Conservation (phyloP, 306 rosid species). For the Crotalaria pallida region DNA sequence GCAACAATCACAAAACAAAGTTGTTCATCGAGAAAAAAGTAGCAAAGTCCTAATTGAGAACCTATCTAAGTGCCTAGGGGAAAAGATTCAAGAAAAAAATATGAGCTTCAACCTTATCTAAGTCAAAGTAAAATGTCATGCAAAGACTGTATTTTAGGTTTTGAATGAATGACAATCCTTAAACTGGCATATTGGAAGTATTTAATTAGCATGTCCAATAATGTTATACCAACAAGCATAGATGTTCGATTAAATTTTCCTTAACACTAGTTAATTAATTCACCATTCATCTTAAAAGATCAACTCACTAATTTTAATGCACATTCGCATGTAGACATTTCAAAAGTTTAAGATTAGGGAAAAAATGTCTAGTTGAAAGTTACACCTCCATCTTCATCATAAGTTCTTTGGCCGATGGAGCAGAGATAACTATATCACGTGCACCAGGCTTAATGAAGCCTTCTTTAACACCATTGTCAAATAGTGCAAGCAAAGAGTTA, state of each 20-base stretch:
- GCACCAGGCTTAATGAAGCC: conserved; percentile 89
- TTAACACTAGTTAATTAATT: conserved; percentile 3
- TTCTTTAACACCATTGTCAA: conserved; percentile 90
- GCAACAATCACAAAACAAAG: not conserved
- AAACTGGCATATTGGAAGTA: conserved; percentile 15
- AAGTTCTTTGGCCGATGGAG: conserved; percentile 84
- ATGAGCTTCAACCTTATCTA: conserved; percentile 4
- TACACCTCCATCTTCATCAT: conserved; percentile 77
- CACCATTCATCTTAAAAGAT: conserved; percentile 2
- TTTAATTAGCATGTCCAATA: not conserved
- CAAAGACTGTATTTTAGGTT: not conserved
- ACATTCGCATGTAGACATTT: not conserved
- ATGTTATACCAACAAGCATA: not conserved
- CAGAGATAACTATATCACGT: conserved; percentile 72
- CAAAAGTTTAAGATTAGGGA: not conserved
- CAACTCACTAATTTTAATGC: not conserved
- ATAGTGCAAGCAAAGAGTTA: conserved; percentile 76
- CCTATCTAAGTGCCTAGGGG: not conserved
- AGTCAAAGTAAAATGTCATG: conserved; percentile 5
- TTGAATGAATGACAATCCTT: conserved; percentile 4
- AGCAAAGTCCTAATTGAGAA: conserved; percentile 2
- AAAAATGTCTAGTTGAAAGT: conserved; percentile 1
- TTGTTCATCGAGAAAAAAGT: not conserved
- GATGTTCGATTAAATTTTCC: not conserved
- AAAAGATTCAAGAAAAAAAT: not conserved